These are phyloP conservation scores for Leccinum pachyderme DNA, from an alignment of 1,284 basidiomycete genomes.

Conservation along the genomic window DNA sequence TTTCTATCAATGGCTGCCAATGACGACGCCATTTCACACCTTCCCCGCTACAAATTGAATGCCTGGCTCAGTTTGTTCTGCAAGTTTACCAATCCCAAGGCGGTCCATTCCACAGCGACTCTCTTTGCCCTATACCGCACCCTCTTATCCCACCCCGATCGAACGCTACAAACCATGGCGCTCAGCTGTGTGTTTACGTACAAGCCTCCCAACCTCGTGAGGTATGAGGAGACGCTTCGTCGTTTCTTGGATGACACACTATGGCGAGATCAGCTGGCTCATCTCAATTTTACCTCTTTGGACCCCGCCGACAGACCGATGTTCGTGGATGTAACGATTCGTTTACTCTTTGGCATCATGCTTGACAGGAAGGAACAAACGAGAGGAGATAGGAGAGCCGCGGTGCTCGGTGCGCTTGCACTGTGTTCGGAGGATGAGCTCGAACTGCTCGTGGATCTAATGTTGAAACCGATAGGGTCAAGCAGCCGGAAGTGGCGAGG, in stretches of 20 bases:
- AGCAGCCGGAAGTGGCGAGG: slow-evolving; percentile 28
- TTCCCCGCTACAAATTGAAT: slow-evolving; percentile 58
- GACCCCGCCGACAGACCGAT: slow-evolving; percentile 63
- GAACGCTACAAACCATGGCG: slow-evolving; percentile 73
- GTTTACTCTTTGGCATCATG: slow-evolving; percentile 89
- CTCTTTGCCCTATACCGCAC: slow-evolving; percentile 70
- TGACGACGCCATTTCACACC: slow-evolving; percentile 36
- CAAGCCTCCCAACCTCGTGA: slow-evolving; percentile 67
- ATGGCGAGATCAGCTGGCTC: slow-evolving; percentile 86
- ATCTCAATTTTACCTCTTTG: slow-evolving; percentile 67
- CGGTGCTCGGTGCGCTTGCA: slow-evolving; percentile 74
- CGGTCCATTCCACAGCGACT: slow-evolving; percentile 68
- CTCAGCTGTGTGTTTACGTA: slow-evolving; percentile 84
- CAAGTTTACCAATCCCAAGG: slow-evolving; percentile 90
- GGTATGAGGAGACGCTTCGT: slow-evolving; percentile 69
- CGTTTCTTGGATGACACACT: slow-evolving; percentile 81
- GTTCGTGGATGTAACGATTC: slow-evolving; percentile 73
- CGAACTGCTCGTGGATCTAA: slow-evolving; percentile 79
- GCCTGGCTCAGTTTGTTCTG: slow-evolving; percentile 86
- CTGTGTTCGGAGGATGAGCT: slow-evolving; percentile 78
- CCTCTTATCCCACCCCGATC: slow-evolving; percentile 87
- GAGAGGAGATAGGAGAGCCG: slow-evolving; percentile 71
- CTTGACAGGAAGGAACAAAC: slow-evolving; percentile 76
- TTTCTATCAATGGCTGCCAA: slow-evolving; percentile 59
- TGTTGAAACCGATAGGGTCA: slow-evolving; percentile 77